Base-by-base conservation (phyloP, 2,329 filamentous ascomycete genomes). In the Talaromyces marneffei region DNA sequence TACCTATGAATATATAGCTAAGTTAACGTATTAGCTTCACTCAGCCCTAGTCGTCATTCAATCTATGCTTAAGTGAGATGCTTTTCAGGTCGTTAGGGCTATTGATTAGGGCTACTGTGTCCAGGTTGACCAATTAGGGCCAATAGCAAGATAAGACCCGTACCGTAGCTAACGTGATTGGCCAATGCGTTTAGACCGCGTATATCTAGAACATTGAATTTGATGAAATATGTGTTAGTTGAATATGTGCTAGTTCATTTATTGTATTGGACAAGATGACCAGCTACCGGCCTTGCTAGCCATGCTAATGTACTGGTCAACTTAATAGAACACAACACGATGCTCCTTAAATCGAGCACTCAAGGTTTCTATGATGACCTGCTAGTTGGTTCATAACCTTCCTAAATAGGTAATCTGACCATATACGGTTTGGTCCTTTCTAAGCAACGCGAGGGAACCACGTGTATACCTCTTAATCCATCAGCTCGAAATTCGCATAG, bases 1-100 rank as follows among this genome's bases (percentile, higher is more conserved):
- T 80, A 83, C 72, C 72, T 89, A 64, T 48, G 29, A 29, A 2
- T 12, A 46, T 3, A 27, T 46, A 46, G 16, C 5, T 9, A 1
- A 25, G 40, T 23, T n/a, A n/a, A n/a, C n/a, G n/a, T n/a, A n/a
- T n/a, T n/a, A n/a, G n/a, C n/a, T n/a, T n/a, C n/a, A n/a, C n/a
- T n/a, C n/a, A 42, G 40, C 10, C 14, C 20, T 42, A 42, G 12
- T 20, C 4, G 4, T 20, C 39, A 12, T 9, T 46, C 42, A 20
- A 27, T 16, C 5, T 46, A 46, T 25, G 18, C 6, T 44, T 16
- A 25, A 44, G 25, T 46, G 5, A 46, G 20, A 46, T 46, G 2
- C 12, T 14, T 16, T 12, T 27, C n/a, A 7, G n/a, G 20, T 44
- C 20, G n/a, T 23, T 46, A 25, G 20, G 18, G 18, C 40, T 44